Conservation (phyloP, 2,329 filamentous ascomycete genomes). For the Botrytis aclada region DNA sequence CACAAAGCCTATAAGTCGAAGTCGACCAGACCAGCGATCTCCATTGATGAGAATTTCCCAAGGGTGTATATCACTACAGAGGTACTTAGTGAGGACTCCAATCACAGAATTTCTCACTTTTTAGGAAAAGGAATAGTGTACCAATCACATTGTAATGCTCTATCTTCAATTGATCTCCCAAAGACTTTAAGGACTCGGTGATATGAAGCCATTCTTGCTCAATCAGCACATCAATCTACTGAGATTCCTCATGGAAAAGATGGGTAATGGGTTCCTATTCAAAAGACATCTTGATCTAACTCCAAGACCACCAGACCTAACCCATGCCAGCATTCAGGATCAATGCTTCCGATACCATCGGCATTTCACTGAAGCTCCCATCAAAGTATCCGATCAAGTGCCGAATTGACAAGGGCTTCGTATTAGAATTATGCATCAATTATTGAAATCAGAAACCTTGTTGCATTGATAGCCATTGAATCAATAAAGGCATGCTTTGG, state of each 20-base stretch:
- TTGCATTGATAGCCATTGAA: neutral
- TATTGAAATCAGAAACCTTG: neutral
- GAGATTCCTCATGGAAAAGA: neutral
- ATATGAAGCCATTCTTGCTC: conserved; percentile 36
- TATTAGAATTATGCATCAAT: neutral
- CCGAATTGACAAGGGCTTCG: neutral
- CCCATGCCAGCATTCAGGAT: neutral
- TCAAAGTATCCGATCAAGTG: neutral
- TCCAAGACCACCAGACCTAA: neutral
- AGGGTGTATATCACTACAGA: conserved; percentile 37
- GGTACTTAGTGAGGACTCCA: neutral
- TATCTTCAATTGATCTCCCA: conserved; percentile 36
- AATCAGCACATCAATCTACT: neutral
- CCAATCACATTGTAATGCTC: conserved; percentile 38
- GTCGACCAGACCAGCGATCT: conserved; percentile 37
- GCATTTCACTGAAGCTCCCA: neutral
- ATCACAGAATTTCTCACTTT: neutral
- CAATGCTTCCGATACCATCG: neutral
- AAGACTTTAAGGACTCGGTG: conserved; percentile 38
- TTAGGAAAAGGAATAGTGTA: conserved; percentile 18
- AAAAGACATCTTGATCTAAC: rapidly evolving
- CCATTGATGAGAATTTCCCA: conserved; percentile 39
- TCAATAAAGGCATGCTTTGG: neutral
- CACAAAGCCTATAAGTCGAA: conserved; percentile 40
- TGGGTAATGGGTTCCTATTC: neutral